A percentile compares a stretch with the other conserved stretches of the same genome.
phyloP scores from a whole-genome alignment of 2,329 filamentous ascomycete species.

The Venturia oleaginea region DNA sequence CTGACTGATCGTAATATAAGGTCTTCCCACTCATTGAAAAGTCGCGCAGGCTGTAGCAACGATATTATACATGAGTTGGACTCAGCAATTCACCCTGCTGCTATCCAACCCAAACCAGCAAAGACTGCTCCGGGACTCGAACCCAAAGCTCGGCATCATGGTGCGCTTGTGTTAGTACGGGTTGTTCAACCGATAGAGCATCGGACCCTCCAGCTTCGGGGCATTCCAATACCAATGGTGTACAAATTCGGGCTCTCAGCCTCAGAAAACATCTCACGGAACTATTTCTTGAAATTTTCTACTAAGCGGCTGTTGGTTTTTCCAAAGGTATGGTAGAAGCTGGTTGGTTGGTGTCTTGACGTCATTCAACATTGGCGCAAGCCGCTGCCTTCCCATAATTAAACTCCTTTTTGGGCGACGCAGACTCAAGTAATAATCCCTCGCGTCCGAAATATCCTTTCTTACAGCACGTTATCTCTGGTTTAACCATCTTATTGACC shows the following conservation, averaged over 20 bases:
- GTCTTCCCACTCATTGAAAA: background rate
- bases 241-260: no score
- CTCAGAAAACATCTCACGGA: no score
- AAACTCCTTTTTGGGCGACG: background rate
- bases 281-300: no score
- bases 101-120: background rate
- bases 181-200: background rate
- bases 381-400: background rate
- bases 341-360: background rate
- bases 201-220: no score
- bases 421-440: background rate
- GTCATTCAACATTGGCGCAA: background rate
- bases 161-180: background rate
- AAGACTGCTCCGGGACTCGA: background rate
- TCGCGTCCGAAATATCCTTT: background rate
- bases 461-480: background rate
- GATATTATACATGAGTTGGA: background rate
- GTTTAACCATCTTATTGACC: background rate
- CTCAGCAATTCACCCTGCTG: background rate
- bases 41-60: no score
- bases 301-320: no score
- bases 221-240: no score
- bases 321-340: no score
- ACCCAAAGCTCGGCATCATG: background rate
- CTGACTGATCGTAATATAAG: background rate